Conservation (phyloP, 2,329 filamentous ascomycete species). For the Hypoxylon sp. region DNA sequence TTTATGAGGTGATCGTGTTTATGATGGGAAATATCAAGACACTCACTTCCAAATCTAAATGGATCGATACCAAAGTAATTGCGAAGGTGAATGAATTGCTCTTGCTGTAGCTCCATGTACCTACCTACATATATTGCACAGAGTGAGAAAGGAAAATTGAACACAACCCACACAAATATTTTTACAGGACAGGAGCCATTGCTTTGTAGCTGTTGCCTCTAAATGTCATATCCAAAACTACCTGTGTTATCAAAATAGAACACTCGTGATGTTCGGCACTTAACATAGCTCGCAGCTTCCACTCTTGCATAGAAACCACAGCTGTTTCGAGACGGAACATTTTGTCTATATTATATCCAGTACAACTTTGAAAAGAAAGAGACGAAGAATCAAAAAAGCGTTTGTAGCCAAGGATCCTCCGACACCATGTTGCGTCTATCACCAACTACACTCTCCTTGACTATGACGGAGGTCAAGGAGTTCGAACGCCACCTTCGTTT, state of each 20-base stretch:
- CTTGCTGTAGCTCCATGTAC: background rate
- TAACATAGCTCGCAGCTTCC: slow-evolving; percentile 8
- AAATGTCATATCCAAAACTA: background rate
- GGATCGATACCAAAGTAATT: background rate
- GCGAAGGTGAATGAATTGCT: background rate
- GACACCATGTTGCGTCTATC: slow-evolving; percentile 59
- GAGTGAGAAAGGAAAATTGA: background rate
- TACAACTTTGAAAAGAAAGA: background rate
- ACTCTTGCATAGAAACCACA: background rate
- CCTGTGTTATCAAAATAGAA: slow-evolving; percentile 5
- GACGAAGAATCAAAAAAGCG: background rate
- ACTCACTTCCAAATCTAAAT: background rate
- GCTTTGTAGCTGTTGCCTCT: slow-evolving; percentile 7
- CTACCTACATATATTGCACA: background rate
- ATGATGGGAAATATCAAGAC: background rate
- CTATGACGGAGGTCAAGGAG: slow-evolving; percentile 60
- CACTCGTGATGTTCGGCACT: background rate
- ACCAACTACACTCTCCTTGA: slow-evolving; percentile 59
- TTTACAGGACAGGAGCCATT: background rate
- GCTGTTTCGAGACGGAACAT: background rate
- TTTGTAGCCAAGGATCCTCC: background rate
- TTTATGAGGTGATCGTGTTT: background rate
- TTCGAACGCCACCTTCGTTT: slow-evolving; percentile 55
- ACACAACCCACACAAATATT: background rate
- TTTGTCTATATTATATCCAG: background rate